A percentile compares a stretch with the other conserved stretches of the same genome.
These are phyloP conservation scores for Aureobasidium sp. DNA, from an alignment of 2,329 filamentous ascomycete species.

Conservation along the genomic window DNA sequence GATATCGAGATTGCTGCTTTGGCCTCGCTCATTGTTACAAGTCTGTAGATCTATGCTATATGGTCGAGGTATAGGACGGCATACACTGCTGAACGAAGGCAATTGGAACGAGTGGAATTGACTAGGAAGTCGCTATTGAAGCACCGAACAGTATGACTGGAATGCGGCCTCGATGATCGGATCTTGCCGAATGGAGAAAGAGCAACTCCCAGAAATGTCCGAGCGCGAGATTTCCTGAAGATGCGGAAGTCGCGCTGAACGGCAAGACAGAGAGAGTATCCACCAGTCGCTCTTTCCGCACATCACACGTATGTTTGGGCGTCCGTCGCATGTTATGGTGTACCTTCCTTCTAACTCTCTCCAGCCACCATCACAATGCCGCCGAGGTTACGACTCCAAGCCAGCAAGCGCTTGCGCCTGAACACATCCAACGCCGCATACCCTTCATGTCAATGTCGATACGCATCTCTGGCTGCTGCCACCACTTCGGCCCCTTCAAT, in stretches of 20 bases:
- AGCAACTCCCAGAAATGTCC: neutral
- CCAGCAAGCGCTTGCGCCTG: slow-evolving; percentile 25
- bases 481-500: slow-evolving; percentile 45
- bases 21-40: neutral
- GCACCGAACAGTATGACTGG: slow-evolving; percentile 6
- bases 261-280: neutral
- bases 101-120: neutral
- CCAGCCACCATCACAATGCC: slow-evolving; percentile 36
- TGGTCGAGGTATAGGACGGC: neutral
- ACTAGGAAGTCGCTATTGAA: neutral
- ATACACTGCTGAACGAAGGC: neutral
- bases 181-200: neutral
- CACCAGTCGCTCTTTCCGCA: neutral
- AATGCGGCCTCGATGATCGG: slow-evolving; percentile 4
- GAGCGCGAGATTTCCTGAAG: slow-evolving; percentile 10
- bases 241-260: slow-evolving; percentile 5
- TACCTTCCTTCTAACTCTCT: neutral
- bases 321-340: neutral
- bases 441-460: slow-evolving; percentile 32
- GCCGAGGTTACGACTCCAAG: slow-evolving; percentile 40
- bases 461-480: slow-evolving; percentile 41
- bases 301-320: neutral
- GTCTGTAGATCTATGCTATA: neutral
- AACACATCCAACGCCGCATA: slow-evolving; percentile 18
- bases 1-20: slow-evolving; percentile 48